Conservation (phyloP, 176 grass and related monocot species). For the Aegilops sharonensis region DNA sequence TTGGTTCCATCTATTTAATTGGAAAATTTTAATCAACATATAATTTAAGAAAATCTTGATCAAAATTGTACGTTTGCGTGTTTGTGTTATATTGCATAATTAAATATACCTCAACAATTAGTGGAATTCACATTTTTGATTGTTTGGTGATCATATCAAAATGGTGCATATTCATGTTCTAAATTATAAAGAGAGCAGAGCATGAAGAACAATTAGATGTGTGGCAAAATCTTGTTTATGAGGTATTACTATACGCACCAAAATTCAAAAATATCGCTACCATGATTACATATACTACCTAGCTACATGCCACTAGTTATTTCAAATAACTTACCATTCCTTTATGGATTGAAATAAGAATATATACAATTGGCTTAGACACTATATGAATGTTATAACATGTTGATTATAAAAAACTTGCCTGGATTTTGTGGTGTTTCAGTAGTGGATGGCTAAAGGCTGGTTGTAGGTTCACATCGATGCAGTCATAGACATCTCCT, state of each 20-base stretch:
- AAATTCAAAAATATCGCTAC: neutral
- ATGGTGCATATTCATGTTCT: neutral
- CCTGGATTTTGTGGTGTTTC: constrained; percentile 5
- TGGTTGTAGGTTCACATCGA: constrained; percentile 1
- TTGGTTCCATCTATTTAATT: neutral
- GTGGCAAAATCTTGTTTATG: neutral
- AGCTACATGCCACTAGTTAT: neutral
- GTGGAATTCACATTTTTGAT: neutral
- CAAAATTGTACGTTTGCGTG: too few species aligned
- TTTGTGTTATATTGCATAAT: neutral
- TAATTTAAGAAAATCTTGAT: neutral
- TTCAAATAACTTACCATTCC: neutral
- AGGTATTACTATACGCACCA: neutral
- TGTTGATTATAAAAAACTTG: neutral
- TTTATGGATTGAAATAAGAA: neutral
- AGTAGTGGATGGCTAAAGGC: neutral
- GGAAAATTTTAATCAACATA: neutral
- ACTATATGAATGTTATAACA: neutral
- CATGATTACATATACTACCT: neutral
- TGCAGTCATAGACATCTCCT: neutral
- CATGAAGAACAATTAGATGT: neutral
- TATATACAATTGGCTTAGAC: neutral
- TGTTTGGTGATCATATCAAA: neutral
- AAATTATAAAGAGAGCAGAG: too few species aligned
- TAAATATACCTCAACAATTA: neutral